Conservation (phyloP, 2,329 filamentous ascomycete species). For the Sporothrix brasiliensis region DNA sequence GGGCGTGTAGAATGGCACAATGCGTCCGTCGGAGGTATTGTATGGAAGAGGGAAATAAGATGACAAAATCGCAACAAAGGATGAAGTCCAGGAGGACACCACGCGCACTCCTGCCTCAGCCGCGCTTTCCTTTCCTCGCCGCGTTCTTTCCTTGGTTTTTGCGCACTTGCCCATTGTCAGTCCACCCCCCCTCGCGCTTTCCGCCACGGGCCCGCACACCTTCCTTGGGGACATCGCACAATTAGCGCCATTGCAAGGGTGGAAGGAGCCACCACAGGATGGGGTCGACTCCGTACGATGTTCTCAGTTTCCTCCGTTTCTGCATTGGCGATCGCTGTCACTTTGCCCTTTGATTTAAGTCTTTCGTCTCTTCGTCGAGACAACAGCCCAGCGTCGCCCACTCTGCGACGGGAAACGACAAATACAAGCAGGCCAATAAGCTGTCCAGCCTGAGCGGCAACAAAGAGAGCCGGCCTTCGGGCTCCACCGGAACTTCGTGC, state of each 20-base stretch:
- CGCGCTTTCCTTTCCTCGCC: slow-evolving; percentile 14
- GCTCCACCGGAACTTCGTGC: not conserved
- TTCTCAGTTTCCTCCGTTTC: not conserved
- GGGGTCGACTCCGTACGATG: not conserved
- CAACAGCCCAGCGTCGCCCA: not conserved
- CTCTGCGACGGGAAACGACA: not conserved
- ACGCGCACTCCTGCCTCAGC: not conserved
- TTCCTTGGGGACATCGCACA: not conserved
- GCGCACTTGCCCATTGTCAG: slow-evolving; percentile 15
- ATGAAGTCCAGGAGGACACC: not conserved
- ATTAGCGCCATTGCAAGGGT: slow-evolving; percentile 17
- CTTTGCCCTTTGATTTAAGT: not conserved
- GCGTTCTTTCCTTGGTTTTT: not conserved
- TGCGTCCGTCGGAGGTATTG: not conserved
- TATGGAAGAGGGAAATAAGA: slow-evolving; percentile 1
- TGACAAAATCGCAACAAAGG: not conserved
- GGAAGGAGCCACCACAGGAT: too few relatives aligned
- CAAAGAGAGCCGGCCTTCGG: not conserved
- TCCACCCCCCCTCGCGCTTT: too few relatives aligned
- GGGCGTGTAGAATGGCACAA: not conserved
- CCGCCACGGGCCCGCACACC: not conserved
- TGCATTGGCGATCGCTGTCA: slow-evolving; percentile 23
- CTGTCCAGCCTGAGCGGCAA: not conserved
- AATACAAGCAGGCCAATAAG: not conserved
- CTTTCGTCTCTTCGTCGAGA: not conserved